Evolutionary conservation across 1,284 basidiomycete genomes (phyloP).

Genomic region (Tremellales sp.): DNA sequence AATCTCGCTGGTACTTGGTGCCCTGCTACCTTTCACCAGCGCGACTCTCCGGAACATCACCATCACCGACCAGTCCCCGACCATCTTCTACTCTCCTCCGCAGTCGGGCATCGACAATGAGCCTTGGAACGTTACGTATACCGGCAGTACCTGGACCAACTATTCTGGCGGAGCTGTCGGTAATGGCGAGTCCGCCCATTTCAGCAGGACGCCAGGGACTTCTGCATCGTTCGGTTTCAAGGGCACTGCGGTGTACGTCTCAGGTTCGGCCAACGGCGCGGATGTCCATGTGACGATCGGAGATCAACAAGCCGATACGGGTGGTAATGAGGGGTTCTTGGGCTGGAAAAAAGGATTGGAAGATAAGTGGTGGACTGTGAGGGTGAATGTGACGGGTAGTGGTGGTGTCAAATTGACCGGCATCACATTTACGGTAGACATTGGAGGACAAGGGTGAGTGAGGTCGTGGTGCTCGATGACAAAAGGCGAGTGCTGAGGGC

Average conservation of each 20-base stretch:
- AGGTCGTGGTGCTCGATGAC: not conserved
- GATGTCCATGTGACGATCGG: slow-evolving; percentile 5
- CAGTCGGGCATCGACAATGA: not conserved
- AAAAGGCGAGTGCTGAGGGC: not conserved
- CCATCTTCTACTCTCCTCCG: slow-evolving; percentile 11
- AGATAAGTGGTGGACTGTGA: slow-evolving; percentile 5
- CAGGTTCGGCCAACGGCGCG: not conserved
- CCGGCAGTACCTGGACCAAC: slow-evolving; percentile 1
- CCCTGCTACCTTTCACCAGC: not conserved
- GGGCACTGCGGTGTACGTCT: slow-evolving; percentile 6
- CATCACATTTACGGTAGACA: slow-evolving; percentile 7
- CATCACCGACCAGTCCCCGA: slow-evolving; percentile 13
- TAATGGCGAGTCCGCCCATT: slow-evolving; percentile 5
- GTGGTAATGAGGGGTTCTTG: not conserved
- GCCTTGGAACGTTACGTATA: slow-evolving; percentile 15
- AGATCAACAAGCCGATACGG: not conserved
- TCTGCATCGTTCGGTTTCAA: slow-evolving; percentile 5
- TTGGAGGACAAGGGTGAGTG: slow-evolving; percentile 10
- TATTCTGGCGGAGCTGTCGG: slow-evolving; percentile 3
- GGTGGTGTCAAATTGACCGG: slow-evolving; percentile 4
- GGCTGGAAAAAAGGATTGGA: not conserved
- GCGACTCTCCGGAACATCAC: slow-evolving; percentile 4
- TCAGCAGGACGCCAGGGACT: slow-evolving; percentile 5
- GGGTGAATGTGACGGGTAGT: slow-evolving; percentile 3
- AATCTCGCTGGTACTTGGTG: not conserved